phyloP scores from a whole-genome alignment of 2,329 filamentous ascomycete genomes.

The Chrysoporthe austroafricana region DNA sequence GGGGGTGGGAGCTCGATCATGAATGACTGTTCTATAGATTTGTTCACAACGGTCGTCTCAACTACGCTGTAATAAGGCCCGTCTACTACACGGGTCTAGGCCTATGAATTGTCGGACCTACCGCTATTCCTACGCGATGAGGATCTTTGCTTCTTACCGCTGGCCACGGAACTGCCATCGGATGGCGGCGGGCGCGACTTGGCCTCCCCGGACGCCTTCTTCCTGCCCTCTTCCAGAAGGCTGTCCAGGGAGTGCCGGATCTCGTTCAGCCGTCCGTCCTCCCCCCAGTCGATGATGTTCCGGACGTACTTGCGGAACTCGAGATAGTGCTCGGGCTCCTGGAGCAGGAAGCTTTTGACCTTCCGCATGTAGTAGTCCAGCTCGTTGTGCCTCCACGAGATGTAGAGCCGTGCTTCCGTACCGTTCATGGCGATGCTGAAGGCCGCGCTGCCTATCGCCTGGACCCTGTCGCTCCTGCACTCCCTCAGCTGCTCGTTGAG shows the following conservation, averaged over 20 bases:
- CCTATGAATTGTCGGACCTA: too few species aligned
- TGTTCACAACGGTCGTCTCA: too few species aligned
- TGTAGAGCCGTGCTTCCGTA: slow-evolving; percentile 39
- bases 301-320: slow-evolving; percentile 39
- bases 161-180: too few species aligned
- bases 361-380: slow-evolving; percentile 36
- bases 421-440: slow-evolving; percentile 21
- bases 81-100: too few species aligned
- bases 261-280: slow-evolving; percentile 21
- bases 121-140: too few species aligned
- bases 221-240: too few species aligned
- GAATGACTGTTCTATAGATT: too few species aligned
- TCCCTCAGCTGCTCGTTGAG: neutral
- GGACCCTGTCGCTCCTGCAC: neutral
- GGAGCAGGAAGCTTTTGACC: slow-evolving; percentile 38
- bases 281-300: slow-evolving; percentile 45
- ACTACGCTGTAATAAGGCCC: too few species aligned
- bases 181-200: too few species aligned
- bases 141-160: too few species aligned
- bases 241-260: slow-evolving; percentile 33
- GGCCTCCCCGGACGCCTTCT: too few species aligned
- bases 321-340: slow-evolving; percentile 35
- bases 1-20: too few species aligned
- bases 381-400: slow-evolving; percentile 41
- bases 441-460: neutral